These are phyloP conservation scores for Micractinium sp. DNA, from an alignment of 139 green algal species.

Conservation along the genomic window DNA sequence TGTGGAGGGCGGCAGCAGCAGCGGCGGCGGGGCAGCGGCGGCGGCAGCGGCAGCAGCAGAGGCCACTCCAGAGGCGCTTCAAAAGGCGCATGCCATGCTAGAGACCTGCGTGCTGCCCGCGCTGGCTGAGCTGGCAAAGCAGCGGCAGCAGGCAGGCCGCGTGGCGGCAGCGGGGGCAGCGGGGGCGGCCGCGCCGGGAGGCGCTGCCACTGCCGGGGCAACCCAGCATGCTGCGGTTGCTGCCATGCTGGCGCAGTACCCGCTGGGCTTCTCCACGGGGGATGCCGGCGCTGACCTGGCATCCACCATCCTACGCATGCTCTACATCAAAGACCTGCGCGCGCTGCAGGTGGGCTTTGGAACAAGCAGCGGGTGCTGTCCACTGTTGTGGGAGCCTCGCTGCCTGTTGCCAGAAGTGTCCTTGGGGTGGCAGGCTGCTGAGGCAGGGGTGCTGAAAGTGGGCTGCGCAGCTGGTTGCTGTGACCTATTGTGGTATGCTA, in stretches of 20 bases:
- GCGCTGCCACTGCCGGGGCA: neutral
- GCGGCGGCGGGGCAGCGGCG: neutral
- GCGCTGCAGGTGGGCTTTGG: conserved; percentile 43
- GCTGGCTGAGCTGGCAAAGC: conserved; percentile 24
- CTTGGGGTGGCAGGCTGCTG: too few relatives aligned
- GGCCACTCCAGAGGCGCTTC: neutral
- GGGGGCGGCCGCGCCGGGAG: neutral
- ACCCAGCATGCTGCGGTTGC: conserved; percentile 15
- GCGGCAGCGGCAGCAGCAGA: conserved; percentile 11
- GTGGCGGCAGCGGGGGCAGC: neutral
- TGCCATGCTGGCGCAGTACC: conserved; percentile 41
- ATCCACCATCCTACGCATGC: conserved; percentile 68
- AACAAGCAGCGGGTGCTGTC: neutral
- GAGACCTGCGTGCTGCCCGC: conserved; percentile 39
- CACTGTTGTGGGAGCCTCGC: neutral
- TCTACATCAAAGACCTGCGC: conserved; percentile 70
- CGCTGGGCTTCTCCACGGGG: conserved; percentile 41
- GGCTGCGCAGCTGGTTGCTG: too few relatives aligned
- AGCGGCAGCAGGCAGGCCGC: neutral
- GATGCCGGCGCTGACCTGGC: conserved; percentile 59
- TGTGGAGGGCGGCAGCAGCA: neutral
- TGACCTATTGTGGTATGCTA: too few relatives aligned
- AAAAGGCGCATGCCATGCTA: conserved; percentile 2
- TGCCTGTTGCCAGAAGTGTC: neutral
- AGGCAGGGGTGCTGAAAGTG: too few relatives aligned